phyloP scores from a whole-genome alignment of 495 filamentous ascomycete species.

The Pseudomonodictys pantanalensis region DNA sequence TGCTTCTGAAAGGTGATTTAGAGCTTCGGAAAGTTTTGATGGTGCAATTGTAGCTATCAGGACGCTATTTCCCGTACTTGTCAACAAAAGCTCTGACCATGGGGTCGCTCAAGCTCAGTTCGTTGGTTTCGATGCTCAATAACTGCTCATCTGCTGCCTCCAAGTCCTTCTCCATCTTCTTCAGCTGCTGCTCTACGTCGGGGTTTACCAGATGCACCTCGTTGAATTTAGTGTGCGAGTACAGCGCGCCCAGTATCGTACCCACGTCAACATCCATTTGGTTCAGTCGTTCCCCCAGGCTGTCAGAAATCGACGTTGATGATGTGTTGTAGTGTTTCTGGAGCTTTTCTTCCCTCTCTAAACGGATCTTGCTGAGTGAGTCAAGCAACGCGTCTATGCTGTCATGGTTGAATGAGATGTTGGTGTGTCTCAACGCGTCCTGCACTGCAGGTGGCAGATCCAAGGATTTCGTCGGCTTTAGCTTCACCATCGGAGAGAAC shows the following conservation, averaged over 20 bases:
- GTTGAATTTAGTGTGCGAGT: constrained; percentile 15
- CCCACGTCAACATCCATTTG: constrained; percentile 17
- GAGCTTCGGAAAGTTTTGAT: too few relatives aligned
- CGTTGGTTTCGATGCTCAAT: constrained; percentile 13
- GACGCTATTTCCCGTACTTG: constrained; percentile 22
- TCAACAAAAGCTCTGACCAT: constrained; percentile 20
- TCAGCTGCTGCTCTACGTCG: constrained; percentile 16
- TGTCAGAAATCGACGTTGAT: constrained; percentile 2
- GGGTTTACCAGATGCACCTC: constrained; percentile 12
- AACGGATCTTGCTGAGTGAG: constrained; percentile 5
- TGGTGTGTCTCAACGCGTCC: constrained; percentile 23
- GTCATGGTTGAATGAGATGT: constrained; percentile 15
- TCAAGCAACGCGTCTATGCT: constrained; percentile 13
- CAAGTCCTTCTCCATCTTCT: constrained; percentile 18
- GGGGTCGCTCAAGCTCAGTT: constrained; percentile 19
- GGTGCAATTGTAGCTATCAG: too few relatives aligned
- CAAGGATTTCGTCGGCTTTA: constrained; percentile 17
- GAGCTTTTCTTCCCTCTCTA: constrained; percentile 22
- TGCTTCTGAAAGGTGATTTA: too few relatives aligned
- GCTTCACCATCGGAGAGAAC: constrained; percentile 9
- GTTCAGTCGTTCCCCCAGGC: constrained; percentile 10
- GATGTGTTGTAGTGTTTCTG: constrained; percentile 11
- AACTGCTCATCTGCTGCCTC: constrained; percentile 11
- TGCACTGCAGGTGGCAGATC: constrained; percentile 17
- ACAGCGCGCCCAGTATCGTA: constrained; percentile 18